Base-by-base conservation (phyloP, 2,329 filamentous ascomycete genomes). In the Colletotrichum cordylinicola region DNA sequence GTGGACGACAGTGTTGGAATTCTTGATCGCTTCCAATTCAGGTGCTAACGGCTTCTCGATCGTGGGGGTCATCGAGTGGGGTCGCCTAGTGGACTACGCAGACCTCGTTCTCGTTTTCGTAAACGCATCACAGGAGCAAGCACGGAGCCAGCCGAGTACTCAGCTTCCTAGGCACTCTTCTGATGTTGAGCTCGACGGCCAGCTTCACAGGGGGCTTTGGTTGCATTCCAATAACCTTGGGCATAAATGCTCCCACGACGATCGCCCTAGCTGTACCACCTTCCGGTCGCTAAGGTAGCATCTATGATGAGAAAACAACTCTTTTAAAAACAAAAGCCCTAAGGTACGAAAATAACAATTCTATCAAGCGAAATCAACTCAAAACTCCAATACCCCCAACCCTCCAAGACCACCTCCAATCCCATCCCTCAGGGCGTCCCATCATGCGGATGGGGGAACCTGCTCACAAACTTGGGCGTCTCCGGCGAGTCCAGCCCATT, bases 271-370 rank as follows among this genome's bases (percentile, higher is more conserved):
- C 24, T 27, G 24, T 27, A 6, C 6, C 24, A 27, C 24, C 24
- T 27, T 27, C 24, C 24, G 24, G 24, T 27, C 39, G n/a, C n/a
- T n/a, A n/a, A n/a, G n/a, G n/a, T n/a, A 6, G 9, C 1, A 10
- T 43, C 18, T 43, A 1, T 43, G 3, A n/a, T 0, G 6, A 12
- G 18, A 21, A 48, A 48, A 0, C 5, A 21, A 6, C 0, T n/a
- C 3, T 7, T n/a, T 10, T 3, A 1, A 43, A 0, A 3, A 43
- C 16, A 43, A 6, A n/a, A 10, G 18, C 4, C 4, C n/a, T n/a
- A n/a, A n/a, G n/a, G 8, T 3, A 4, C 0, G 8, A 18, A 43
- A 43, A 43, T 9, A 2, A 43, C 8, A n/a, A 43, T 43, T n/a
- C 9, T 4, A n/a, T 48, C 0, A 6, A n/a, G 5, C 39, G 3